Evolutionary conservation across 2,329 filamentous ascomycete species (phyloP).

Genomic region (Proliferodiscus dingleyae): DNA sequence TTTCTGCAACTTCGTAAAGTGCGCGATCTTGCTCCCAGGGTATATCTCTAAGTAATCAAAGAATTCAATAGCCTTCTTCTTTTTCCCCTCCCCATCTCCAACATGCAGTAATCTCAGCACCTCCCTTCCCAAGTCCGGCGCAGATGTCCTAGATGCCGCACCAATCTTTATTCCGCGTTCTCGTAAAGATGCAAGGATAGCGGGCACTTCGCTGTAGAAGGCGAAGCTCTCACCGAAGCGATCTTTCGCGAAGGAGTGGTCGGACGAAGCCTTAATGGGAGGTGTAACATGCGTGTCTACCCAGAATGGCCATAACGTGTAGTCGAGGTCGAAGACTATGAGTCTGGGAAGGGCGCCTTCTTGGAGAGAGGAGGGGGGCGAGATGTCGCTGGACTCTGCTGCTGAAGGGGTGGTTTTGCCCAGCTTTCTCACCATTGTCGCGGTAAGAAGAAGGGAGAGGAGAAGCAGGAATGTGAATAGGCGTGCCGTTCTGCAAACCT

Average conservation of each 20-base stretch:
- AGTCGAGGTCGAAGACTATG: constrained; percentile 93
- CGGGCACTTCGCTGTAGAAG: constrained; percentile 67
- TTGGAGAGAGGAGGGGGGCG: constrained; percentile 24
- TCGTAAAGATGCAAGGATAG: constrained; percentile 54
- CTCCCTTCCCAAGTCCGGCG: constrained; percentile 74
- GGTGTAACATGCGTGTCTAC: constrained; percentile 85
- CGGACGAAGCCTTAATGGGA: constrained; percentile 54
- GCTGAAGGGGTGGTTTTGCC: constrained; percentile 13
- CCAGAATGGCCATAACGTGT: constrained; percentile 99
- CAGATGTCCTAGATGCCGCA: constrained; percentile 74
- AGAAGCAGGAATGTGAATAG: not conserved
- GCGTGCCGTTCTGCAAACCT: too few species aligned
- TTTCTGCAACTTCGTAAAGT: constrained; percentile 71
- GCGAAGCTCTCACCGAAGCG: constrained; percentile 59
- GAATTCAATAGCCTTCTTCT: constrained; percentile 46
- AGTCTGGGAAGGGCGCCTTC: constrained; percentile 45
- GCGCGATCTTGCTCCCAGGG: constrained; percentile 76
- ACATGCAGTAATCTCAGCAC: constrained; percentile 72
- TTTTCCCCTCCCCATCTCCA: constrained; percentile 31
- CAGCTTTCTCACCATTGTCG: constrained; percentile 23
- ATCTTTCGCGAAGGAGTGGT: constrained; percentile 44
- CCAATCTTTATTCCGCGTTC: constrained; percentile 50
- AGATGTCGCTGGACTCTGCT: constrained; percentile 7
- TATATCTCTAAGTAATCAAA: constrained; percentile 64
- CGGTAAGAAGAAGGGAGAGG: constrained; percentile 5